Base-by-base conservation (phyloP, 768 basidiomycete species). In the Pilatotrama ljubarskyi region DNA sequence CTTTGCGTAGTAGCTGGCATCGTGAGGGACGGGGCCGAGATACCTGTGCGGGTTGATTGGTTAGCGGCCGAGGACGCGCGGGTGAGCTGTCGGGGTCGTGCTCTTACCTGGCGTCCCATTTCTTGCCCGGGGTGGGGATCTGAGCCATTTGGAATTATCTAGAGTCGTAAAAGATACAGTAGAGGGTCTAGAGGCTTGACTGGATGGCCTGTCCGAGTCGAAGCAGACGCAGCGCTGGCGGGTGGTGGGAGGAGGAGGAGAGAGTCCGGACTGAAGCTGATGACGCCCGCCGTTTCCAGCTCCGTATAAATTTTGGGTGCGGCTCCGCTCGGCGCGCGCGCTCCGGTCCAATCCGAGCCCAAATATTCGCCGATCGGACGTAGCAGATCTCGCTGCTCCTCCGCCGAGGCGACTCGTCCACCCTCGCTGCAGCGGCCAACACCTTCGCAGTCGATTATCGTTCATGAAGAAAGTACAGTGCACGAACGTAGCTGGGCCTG, bases 1-100 rank as follows among this genome's bases (percentile, higher is more conserved):
- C 76, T 93, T 92, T 72, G 85, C 73, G 73, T 93, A 93, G 82
- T 93, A 93, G 49, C 77, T 76, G 59, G 77, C 35, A 68, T 92
- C 89, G 70, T 92, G 90, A 61, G 86, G 86, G 58, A 91, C 83
- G 68, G 90, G 87, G 41, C 90, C 90, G 59, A 81, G 70, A 66
- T 80, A 80, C 72, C 89, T 90, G 35, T 36, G 47, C 10, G 38
- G 53, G 49, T 43, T 29, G 47, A 58, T 56, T 49, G 47, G 58
- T 32, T 20, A 13, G 36, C 14, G 50, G 18, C 11, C 13, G 53
- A n/a, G 46, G 59, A 25, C 4, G 37, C 41, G 22, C 29, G 1
- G 55, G 46, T 18, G 55, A 55, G 44, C 68, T 56, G 54, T n/a
- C 50, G 41, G 52, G 48, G 40, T 43, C 48, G 48, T 38, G 55